Base-by-base conservation (phyloP, 2,329 filamentous ascomycete genomes). In the Alternaria sp. region DNA sequence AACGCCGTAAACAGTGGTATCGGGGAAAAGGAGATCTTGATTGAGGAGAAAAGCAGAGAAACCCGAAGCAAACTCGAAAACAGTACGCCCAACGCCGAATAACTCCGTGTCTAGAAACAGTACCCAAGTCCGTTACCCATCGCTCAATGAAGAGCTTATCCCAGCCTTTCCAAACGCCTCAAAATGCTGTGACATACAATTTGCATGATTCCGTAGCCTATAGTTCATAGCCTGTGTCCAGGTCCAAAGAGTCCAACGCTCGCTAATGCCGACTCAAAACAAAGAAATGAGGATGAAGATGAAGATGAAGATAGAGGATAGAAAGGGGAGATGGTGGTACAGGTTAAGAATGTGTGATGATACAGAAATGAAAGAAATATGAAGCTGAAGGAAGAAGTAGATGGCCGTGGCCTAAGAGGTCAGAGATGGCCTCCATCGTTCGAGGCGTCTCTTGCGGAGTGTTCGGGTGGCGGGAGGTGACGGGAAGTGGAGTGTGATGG, bases 381-480 rank as follows among this genome's bases (percentile, higher is more conserved):
- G n/a, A 52, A 15, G 43, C 1, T 25, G 30, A 52, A n/a, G 26
- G 23, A 19, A 32, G 26, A 50, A 32, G n/a, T 10, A 43, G 9
- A 21, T 17, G 32, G 13, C 21, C 11, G 19, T 19, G 30, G 26
- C 17, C 28, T 49, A 40, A 19, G 54, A 47, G 26, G 11, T 17
- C 6, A 19, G 17, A n/a, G 23, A 25, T 10, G 17, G 21, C 13
- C 69, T 69, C 73, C 75, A 77, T 63, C 70, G 69, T 51, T 78
- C 70, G 40, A 70, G 61, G 46, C 70, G 71, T 46, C 69, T 67
- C 56, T 77, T 75, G 63, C 72, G 67, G 21, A 68, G 68, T n/a
- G 71, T 67, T 63, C 68, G 74, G 21, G 63, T 25, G 40, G 63
- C 52, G 40, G 59, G 65, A 15, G 23, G 61, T 28, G 64, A 65